Evolutionary conservation across 768 basidiomycete genomes (phyloP).

Genomic region (Daedalea quercina): DNA sequence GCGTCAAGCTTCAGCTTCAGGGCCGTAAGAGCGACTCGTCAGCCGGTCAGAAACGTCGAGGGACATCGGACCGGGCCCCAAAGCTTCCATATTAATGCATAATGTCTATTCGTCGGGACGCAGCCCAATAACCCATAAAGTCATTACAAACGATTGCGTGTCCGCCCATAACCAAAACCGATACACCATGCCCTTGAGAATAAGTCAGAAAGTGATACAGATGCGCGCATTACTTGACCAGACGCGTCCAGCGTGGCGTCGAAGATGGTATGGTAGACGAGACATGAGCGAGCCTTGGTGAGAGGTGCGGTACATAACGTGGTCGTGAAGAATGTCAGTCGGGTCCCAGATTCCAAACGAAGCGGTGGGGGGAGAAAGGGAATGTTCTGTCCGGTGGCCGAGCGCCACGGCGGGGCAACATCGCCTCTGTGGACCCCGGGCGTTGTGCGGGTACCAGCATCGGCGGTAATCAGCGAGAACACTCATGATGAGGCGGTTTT

Average conservation of each 20-base stretch:
- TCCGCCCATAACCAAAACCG: too few relatives aligned
- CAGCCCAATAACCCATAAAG: neutral
- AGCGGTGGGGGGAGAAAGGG: neutral
- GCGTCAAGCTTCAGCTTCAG: too few relatives aligned
- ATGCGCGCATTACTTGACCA: neutral
- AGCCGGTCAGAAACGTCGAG: too few relatives aligned
- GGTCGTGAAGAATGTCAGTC: neutral
- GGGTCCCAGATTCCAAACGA: neutral
- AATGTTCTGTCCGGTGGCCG: neutral
- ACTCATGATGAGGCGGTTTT: neutral
- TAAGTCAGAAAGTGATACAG: neutral
- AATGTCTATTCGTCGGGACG: neutral
- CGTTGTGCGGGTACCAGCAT: neutral
- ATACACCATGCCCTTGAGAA: neutral
- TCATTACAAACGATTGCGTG: neutral
- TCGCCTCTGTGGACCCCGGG: neutral
- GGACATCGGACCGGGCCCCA: neutral
- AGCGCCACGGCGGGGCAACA: neutral
- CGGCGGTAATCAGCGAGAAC: neutral
- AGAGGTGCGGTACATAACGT: neutral
- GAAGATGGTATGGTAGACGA: neutral
- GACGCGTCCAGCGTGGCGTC: neutral
- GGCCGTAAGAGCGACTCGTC: too few relatives aligned
- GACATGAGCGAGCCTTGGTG: neutral
- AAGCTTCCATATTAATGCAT: neutral